Evolutionary conservation across 306 rosid species (phyloP).

Genomic region (Quillaja saponaria): DNA sequence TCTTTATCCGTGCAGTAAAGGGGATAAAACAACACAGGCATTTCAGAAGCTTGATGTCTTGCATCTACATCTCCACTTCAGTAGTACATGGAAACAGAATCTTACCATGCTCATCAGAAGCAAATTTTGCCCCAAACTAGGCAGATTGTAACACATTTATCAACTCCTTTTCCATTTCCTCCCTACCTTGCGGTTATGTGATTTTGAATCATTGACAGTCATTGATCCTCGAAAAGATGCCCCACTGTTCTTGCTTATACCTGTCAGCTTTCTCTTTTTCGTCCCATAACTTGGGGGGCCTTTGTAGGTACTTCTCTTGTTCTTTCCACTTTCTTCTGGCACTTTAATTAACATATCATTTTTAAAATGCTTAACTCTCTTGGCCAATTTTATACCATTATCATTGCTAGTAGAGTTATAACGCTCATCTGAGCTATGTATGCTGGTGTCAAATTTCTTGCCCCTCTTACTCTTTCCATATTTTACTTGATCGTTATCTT

Average conservation of each 20-base stretch:
- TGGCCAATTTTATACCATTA: constrained; percentile 32
- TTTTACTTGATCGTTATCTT: constrained; percentile 34
- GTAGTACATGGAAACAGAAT: constrained; percentile 17
- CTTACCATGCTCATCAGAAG: constrained; percentile 3
- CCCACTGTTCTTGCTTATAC: constrained; percentile 26
- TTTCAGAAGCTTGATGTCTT: neutral
- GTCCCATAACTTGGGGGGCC: constrained; percentile 33
- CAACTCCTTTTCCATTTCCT: constrained; percentile 29
- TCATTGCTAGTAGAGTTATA: constrained; percentile 24
- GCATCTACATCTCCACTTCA: constrained; percentile 2
- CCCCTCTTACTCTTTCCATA: constrained; percentile 47
- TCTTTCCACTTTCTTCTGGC: constrained; percentile 31
- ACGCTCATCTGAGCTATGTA: constrained; percentile 23
- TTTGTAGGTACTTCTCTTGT: constrained; percentile 30
- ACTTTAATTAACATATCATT: constrained; percentile 29
- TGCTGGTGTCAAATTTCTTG: constrained; percentile 25
- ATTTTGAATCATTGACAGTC: constrained; percentile 40
- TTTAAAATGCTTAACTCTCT: constrained; percentile 40
- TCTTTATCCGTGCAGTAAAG: constrained; percentile 15
- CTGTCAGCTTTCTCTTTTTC: constrained; percentile 32
- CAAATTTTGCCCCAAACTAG: constrained; percentile 15
- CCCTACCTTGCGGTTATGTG: constrained; percentile 30
- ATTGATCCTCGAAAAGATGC: constrained; percentile 28
- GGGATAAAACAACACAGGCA: constrained; percentile 4
- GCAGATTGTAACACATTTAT: constrained; percentile 6